Evolutionary conservation across 2,329 filamentous ascomycete genomes (phyloP).

Genomic region (Rutstroemia sydowiana): DNA sequence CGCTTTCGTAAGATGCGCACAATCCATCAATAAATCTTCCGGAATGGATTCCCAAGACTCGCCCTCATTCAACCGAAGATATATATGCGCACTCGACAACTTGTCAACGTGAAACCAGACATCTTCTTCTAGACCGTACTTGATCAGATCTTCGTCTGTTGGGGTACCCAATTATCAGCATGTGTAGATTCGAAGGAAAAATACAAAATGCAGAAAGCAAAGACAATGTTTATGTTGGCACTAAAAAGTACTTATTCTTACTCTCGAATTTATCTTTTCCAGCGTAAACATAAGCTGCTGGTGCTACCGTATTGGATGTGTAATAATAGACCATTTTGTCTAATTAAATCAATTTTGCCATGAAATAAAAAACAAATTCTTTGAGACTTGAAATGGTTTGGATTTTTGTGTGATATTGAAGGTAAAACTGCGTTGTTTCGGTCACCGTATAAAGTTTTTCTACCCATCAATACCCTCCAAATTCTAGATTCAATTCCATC

Average conservation of each 20-base stretch:
- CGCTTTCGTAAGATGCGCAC: constrained; percentile 95
- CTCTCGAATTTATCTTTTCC: constrained; percentile 99
- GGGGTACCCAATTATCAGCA: constrained; percentile 5
- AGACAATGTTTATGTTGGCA: too few relatives aligned
- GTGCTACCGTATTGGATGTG: constrained; percentile 74
- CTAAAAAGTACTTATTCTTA: constrained; percentile 43
- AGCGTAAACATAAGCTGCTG: constrained; percentile 84
- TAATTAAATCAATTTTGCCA: constrained; percentile 14
- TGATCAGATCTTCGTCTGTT: constrained; percentile 91
- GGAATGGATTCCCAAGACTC: constrained; percentile 81
- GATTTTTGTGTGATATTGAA: constrained; percentile 27
- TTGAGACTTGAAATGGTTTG: neutral
- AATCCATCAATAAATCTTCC: constrained; percentile 67
- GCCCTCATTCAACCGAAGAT: constrained; percentile 73
- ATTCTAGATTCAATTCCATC: constrained; percentile 11
- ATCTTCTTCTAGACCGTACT: constrained; percentile 89
- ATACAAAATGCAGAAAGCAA: too few relatives aligned
- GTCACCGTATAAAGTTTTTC: constrained; percentile 21
- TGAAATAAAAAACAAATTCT: constrained; percentile 17
- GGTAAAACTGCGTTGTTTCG: constrained; percentile 14
- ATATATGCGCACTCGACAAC: constrained; percentile 91
- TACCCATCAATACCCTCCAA: neutral
- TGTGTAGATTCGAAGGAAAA: neutral
- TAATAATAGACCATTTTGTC: constrained; percentile 87
- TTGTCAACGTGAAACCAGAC: constrained; percentile 99